Evolutionary conservation across 2,329 filamentous ascomycete genomes (phyloP), one percentile per base, ranked within the genome.

Genomic region (Alternaria gaisen): DNA sequence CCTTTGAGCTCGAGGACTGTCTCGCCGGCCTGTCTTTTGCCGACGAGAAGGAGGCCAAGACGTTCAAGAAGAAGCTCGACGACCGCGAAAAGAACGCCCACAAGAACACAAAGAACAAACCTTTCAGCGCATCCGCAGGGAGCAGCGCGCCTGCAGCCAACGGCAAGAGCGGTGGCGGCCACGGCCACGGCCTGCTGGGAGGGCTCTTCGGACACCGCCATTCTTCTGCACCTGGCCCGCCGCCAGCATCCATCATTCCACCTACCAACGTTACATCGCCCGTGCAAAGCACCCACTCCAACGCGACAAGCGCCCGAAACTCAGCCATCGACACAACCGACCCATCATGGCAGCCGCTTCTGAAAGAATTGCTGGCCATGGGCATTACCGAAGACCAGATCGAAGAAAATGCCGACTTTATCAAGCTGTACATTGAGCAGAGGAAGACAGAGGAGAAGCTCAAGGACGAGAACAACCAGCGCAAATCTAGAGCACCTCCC

Each of bases 11-110:
- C 57, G 94, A 98, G 80, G 89, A 96, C 65, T 98, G 93, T 73
- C 83, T 96, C 62, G 95, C 93, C 6, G 95, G 90, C 0, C 82
- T 99, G 61, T 97, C 93, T 24, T 99, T 99, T 74, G 89, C 91
- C 63, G 95, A 98, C 79, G 95, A 98, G 83, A 98, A 97, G 80
- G 95, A 99, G 82, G 95, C 95, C 34, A 96, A 92, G 81, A 91
- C 92, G 60, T 98, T 99, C 82, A 90, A 94, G 80, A 97, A 97
- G 86, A 98, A 97, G 84, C 92, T 99, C 87, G 90, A 95, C 71
- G 94, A 97, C 76, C 87, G 94, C 67, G 94, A 98, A 82, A 97
- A 97, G 86, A 94, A 94, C 81, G 94, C 93, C 41, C 94, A 90
- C 82, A 96, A 96, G 82, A 89, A 90, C 64, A 97, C 94, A 3